Percentiles rank a stretch among this genome's conserved stretches.
phyloP scores from a whole-genome alignment of 129 eudicot genomes.

The Helianthus tuberosus region DNA sequence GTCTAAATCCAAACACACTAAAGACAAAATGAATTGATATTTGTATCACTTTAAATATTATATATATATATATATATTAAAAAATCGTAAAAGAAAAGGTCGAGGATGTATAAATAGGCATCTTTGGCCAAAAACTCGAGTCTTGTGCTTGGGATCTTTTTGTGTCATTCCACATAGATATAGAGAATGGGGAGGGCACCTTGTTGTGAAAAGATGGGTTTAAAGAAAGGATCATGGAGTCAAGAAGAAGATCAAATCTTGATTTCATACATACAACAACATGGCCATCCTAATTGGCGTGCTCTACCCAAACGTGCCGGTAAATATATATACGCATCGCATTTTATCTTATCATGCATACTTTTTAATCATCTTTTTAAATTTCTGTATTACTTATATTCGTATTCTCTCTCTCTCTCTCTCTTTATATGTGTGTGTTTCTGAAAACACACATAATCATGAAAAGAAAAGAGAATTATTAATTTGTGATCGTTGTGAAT shows the following conservation, averaged over 20 bases:
- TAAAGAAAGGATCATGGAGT: conserved; percentile 85
- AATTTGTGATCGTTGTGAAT: too few relatives aligned
- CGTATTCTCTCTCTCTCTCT: too few relatives aligned
- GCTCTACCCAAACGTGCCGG: conserved; percentile 88
- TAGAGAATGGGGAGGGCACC: conserved; percentile 75
- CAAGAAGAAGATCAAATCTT: conserved; percentile 67
- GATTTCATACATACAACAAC: conserved; percentile 50
- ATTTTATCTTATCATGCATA: too few relatives aligned
- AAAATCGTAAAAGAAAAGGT: background rate
- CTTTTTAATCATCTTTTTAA: background rate
- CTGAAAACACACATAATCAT: too few relatives aligned
- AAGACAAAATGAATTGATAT: background rate
- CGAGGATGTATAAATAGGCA: background rate
- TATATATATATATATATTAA: background rate
- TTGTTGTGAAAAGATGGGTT: conserved; percentile 80
- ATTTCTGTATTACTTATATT: too few relatives aligned
- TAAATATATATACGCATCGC: conserved; percentile 6
- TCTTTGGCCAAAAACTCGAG: background rate
- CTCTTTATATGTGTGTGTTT: too few relatives aligned
- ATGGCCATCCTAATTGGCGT: conserved; percentile 83
- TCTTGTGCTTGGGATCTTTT: conserved; percentile 3
- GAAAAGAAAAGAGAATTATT: too few relatives aligned
- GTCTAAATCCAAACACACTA: background rate
- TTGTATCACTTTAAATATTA: background rate
- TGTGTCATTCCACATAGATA: background rate